Percentiles rank a stretch among this genome's conserved stretches.
These are phyloP conservation scores for Rhizopogon vesiculosus DNA, from an alignment of 768 basidiomycete genomes.

Conservation along the genomic window DNA sequence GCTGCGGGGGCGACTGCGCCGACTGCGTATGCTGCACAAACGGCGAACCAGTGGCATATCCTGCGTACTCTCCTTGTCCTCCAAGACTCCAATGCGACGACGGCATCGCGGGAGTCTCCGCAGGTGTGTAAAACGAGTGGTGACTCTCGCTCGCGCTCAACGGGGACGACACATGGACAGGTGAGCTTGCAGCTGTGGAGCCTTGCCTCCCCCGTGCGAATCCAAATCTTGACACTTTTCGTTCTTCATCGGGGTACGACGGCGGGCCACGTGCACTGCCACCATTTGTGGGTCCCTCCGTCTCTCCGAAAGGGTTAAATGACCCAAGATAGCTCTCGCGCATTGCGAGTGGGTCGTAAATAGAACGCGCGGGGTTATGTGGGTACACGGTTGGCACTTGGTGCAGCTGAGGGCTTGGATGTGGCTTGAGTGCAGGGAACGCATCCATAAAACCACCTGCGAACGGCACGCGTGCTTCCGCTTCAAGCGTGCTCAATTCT, in stretches of 20 bases:
- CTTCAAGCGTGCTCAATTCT: conserved; percentile 43
- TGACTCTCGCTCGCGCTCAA: conserved; percentile 46
- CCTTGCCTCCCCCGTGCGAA: conserved; percentile 72
- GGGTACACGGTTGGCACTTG: conserved; percentile 39
- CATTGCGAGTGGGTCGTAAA: conserved; percentile 49
- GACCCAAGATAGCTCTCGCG: conserved; percentile 60
- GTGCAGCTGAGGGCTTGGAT: conserved; percentile 12
- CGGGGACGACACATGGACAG: conserved; percentile 52
- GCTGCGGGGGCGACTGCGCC: conserved; percentile 27
- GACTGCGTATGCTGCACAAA: conserved; percentile 42
- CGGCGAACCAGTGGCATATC: conserved; percentile 41
- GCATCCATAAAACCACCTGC: conserved; percentile 62
- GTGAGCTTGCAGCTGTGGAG: conserved; percentile 54
- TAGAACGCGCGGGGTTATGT: conserved; percentile 42
- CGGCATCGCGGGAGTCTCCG: conserved; percentile 28
- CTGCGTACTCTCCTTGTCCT: conserved; percentile 38
- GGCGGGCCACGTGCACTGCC: conserved; percentile 30
- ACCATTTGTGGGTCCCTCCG: conserved; percentile 38
- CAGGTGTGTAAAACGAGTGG: conserved; percentile 41
- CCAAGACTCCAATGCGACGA: conserved; percentile 43
- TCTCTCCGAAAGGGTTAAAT: conserved; percentile 78
- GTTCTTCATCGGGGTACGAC: conserved; percentile 49
- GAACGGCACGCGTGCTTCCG: conserved; percentile 50
- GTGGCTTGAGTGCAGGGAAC: conserved; percentile 57
- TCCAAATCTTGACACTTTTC: conserved; percentile 76